Evolutionary conservation across 1,284 basidiomycete species (phyloP).

Genomic region (Cryptococcus sp.): DNA sequence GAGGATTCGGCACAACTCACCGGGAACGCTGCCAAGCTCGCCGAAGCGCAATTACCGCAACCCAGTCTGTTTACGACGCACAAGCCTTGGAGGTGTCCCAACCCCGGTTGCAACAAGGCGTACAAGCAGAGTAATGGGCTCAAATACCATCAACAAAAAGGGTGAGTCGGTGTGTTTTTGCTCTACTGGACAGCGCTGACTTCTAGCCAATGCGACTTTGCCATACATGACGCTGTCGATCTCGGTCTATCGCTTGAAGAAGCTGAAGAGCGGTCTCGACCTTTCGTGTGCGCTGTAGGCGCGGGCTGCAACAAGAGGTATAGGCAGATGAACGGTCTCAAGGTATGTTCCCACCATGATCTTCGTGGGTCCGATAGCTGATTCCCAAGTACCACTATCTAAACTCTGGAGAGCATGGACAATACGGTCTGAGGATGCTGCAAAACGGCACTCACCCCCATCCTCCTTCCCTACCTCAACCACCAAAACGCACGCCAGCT

Average conservation of each 20-base stretch:
- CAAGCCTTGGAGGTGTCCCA: slow-evolving; percentile 95
- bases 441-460: slow-evolving; percentile 69
- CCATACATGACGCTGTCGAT: slow-evolving; percentile 61
- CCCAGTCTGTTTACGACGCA: slow-evolving; percentile 50
- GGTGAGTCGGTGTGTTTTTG: slow-evolving; percentile 19
- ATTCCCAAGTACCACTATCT: slow-evolving; percentile 75
- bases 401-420: slow-evolving; percentile 91
- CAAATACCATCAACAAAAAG: slow-evolving; percentile 86
- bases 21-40: slow-evolving; percentile 7
- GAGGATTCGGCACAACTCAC: slow-evolving; percentile 4
- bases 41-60: slow-evolving; percentile 33
- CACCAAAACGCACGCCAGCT: slow-evolving; percentile 5
- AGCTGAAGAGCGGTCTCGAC: slow-evolving; percentile 70
- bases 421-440: slow-evolving; percentile 73
- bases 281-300: slow-evolving; percentile 83
- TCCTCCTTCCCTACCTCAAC: slow-evolving; percentile 30
- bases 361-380: background rate
- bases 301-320: slow-evolving; percentile 82
- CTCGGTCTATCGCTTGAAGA: slow-evolving; percentile 73
- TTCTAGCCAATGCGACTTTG: slow-evolving; percentile 76
- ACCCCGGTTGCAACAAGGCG: slow-evolving; percentile 94
- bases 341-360: slow-evolving; percentile 46
- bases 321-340: slow-evolving; percentile 95
- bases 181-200: too few relatives aligned
- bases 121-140: slow-evolving; percentile 97